Conservation (phyloP, 2,329 filamentous ascomycete genomes). For the Emmonsiellopsis sp. region DNA sequence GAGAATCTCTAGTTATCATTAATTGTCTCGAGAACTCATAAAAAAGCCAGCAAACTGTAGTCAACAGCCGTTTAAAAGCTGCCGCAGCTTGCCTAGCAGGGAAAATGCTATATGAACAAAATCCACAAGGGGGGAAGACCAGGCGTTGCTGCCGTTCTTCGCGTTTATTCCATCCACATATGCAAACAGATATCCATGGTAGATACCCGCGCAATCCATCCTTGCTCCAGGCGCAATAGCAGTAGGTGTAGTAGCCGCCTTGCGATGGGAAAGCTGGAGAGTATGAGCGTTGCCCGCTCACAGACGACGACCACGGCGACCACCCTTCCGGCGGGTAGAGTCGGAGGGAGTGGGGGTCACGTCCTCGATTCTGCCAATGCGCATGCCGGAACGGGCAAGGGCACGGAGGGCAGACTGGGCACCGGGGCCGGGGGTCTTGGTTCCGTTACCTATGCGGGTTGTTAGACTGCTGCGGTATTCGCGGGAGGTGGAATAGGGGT, state of each 20-base stretch:
- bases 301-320: constrained; percentile 99
- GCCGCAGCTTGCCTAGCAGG: neutral
- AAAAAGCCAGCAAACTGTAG: neutral
- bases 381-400: constrained; percentile 98
- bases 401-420: constrained; percentile 98
- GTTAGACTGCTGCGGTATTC: neutral
- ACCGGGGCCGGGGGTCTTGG: constrained; percentile 99
- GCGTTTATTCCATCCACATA: constrained; percentile 42
- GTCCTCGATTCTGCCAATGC: constrained; percentile 99
- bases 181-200: constrained; percentile 23
- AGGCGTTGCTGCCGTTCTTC: constrained; percentile 44
- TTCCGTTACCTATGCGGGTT: constrained; percentile 67
- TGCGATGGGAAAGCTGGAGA: constrained; percentile 3
- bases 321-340: constrained; percentile 99
- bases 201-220: constrained; percentile 24
- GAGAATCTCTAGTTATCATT: neutral
- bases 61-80: neutral
- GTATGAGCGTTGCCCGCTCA: constrained; percentile 44
- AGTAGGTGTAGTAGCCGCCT: neutral
- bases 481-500: neutral
- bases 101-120: constrained; percentile 4
- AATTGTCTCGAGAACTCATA: neutral
- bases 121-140: constrained; percentile 36
- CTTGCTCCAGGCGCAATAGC: constrained; percentile 15
- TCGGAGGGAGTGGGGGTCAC: constrained; percentile 98